A percentile compares a stretch with the other conserved stretches of the same genome.
These are phyloP conservation scores for Sarcodon sp. DNA, from an alignment of 768 basidiomycete species.

Conservation along the genomic window DNA sequence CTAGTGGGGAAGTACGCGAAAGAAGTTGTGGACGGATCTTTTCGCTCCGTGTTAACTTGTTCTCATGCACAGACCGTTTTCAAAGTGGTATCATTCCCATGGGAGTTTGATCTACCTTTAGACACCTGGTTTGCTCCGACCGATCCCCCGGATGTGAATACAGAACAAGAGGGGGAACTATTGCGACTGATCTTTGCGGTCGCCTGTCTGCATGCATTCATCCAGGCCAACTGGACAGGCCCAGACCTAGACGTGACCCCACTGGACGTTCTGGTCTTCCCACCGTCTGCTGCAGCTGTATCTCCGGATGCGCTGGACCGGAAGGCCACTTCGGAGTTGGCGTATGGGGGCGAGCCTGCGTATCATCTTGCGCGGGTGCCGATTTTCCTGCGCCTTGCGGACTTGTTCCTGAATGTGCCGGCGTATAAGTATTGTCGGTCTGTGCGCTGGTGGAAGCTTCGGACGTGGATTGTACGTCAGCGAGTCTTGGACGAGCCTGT, in stretches of 20 bases:
- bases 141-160: slow-evolving; percentile 15
- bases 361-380: slow-evolving; percentile 77
- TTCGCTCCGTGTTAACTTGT: slow-evolving; percentile 33
- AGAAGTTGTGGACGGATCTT: slow-evolving; percentile 45
- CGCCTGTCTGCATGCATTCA: slow-evolving; percentile 78
- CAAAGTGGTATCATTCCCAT: slow-evolving; percentile 10
- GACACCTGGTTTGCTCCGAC: slow-evolving; percentile 14
- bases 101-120: slow-evolving; percentile 25
- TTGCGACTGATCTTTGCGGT: slow-evolving; percentile 53
- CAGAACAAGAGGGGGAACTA: slow-evolving; percentile 34
- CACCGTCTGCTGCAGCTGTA: not conserved
- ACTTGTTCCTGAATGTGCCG: slow-evolving; percentile 47
- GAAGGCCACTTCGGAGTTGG: slow-evolving; percentile 62
- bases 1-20: slow-evolving; percentile 29
- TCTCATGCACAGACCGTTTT: slow-evolving; percentile 23
- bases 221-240: slow-evolving; percentile 95
- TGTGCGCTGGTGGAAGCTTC: slow-evolving; percentile 74
- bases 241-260: slow-evolving; percentile 60
- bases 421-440: slow-evolving; percentile 34
- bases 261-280: slow-evolving; percentile 18
- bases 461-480: slow-evolving; percentile 59
- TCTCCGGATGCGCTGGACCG: slow-evolving; percentile 40
- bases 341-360: slow-evolving; percentile 84
- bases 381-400: slow-evolving; percentile 62
- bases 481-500: slow-evolving; percentile 80